Base-by-base conservation (phyloP, 1,284 basidiomycete species). In the Malassezia japonica region DNA sequence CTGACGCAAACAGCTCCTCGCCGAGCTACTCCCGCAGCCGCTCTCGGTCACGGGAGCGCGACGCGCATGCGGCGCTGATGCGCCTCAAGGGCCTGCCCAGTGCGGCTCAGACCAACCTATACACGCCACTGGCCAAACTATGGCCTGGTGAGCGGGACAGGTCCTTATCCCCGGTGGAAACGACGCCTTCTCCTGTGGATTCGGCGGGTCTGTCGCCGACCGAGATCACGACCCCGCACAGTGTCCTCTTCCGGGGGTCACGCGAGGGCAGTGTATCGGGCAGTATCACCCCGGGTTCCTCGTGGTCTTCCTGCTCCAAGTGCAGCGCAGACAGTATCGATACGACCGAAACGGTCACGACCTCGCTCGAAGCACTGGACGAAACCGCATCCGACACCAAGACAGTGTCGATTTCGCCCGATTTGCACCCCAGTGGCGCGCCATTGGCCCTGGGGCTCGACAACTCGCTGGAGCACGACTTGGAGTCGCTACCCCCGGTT, bases 251-350 rank as follows among this genome's bases (percentile, higher is more conserved):
- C n/a, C 29, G 31, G 12, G 29, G 38, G 12, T 18, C 36, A 9
- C 7, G 16, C 9, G 49, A 45, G 6, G 49, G 37, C 1, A 13
- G 18, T 10, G 9, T 9, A 6, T 4, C 25, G 4, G 38, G 29
- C 15, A 32, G 33, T 8, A 15, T 20, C 1, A 50, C 41, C 2
- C 33, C 33, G 1, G 28, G 40, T 13, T 50, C 50, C n/a, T 52
- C 50, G 0, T 52, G 44, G 42, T 52, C 44, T 2, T 52, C 50
- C 4, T 34, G 37, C 7, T 46, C 50, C 18, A 52, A 52, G 39
- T 44, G 20, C 18, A 31, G 42, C 31, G 13, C 9, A 9, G 24
- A 44, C 16, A 23, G 16, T 10, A 16, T 18, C 10, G 40, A 42
- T 5, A 21, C 27, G 13, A 7, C 31, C 12, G 40, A 31, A 2